A percentile compares a stretch with the other conserved stretches of the same genome.
phyloP scores from a whole-genome alignment of 2,329 filamentous ascomycete species.

The Colletotrichum sp. region DNA sequence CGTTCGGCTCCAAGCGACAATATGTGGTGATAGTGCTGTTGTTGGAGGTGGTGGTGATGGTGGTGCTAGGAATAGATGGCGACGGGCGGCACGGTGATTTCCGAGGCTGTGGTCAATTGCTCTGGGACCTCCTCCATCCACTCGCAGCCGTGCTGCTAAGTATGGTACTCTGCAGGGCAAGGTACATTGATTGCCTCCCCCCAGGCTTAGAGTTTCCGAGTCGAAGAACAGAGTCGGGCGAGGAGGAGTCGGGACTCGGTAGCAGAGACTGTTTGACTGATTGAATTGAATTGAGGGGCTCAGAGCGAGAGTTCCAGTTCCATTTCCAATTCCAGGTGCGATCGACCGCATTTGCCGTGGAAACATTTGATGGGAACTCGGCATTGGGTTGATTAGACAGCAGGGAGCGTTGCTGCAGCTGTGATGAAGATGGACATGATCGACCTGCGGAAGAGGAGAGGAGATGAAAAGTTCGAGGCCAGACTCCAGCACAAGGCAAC shows the following conservation, averaged over 20 bases:
- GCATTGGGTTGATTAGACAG: slow-evolving; percentile 2
- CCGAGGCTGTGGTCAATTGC: neutral
- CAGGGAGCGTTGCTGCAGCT: slow-evolving; percentile 10
- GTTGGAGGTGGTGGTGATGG: neutral
- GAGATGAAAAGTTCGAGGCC: slow-evolving; percentile 1
- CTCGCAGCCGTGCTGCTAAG: neutral
- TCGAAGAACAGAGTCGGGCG: neutral
- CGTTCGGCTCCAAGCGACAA: neutral
- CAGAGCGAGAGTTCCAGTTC: neutral
- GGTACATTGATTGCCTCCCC: neutral
- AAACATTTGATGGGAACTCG: neutral
- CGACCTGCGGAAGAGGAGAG: neutral
- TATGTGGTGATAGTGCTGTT: neutral
- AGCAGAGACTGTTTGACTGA: neutral
- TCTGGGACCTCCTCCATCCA: neutral
- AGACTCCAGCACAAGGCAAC: slow-evolving; percentile 3
- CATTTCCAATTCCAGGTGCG: neutral
- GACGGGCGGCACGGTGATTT: neutral
- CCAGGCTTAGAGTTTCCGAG: neutral
- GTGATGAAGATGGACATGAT: slow-evolving; percentile 18
- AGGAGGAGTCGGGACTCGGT: neutral
- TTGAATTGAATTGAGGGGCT: neutral
- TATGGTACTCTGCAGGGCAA: neutral
- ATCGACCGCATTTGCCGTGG: neutral
- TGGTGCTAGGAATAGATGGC: slow-evolving; percentile 10